Evolutionary conservation across 2,329 filamentous ascomycete genomes (phyloP), one percentile per base, ranked within the genome.

Genomic region (Aspergillus unguis): DNA sequence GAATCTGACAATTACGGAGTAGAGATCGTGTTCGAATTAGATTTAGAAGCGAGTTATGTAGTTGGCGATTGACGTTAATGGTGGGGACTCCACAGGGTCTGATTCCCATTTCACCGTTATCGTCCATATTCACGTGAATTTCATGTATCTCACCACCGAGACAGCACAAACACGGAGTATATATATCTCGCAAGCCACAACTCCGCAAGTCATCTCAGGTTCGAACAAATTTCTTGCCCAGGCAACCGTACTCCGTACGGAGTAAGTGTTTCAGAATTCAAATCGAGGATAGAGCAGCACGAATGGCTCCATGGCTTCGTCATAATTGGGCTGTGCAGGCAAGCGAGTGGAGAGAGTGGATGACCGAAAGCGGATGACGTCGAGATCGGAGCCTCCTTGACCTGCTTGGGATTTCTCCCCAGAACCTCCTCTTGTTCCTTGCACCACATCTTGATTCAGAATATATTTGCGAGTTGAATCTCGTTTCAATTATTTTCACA

Each of bases 381-480:
- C 45, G 52, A 35, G 52, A 48, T 53, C 51, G 51, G 35, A 53
- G 35, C 36, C 40, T 48, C 46, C 29, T 45, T 42, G 43, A 37
- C 51, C 43, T n/a, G 4, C n/a, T 50, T 29, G 3, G 46, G 46
- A 28, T 37, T 31, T 5, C 35, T 43, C 37, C 46, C 38, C 38
- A 37, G 35, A 40, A 38, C 44, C 29, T 42, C 37, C 29, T 26
- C 40, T 32, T 37, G 47, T 49, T 36, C 47, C n/a, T 43, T 35
- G 38, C 47, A 35, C 40, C 40, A 43, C 36, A 38, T 44, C 28
- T 43, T 44, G 38, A 37, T 32, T 29, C 17, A 17, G 17, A 17
- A 17, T 9, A n/a, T 41, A 31, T 8, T 29, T 28, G 37, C 29
- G 23, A 36, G 44, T 27, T 27, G 9, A 1, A 8, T 41, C 44